These are phyloP conservation scores for Rhynchospora tenuis DNA, from an alignment of 176 grass and related monocot species.

Conservation along the genomic window DNA sequence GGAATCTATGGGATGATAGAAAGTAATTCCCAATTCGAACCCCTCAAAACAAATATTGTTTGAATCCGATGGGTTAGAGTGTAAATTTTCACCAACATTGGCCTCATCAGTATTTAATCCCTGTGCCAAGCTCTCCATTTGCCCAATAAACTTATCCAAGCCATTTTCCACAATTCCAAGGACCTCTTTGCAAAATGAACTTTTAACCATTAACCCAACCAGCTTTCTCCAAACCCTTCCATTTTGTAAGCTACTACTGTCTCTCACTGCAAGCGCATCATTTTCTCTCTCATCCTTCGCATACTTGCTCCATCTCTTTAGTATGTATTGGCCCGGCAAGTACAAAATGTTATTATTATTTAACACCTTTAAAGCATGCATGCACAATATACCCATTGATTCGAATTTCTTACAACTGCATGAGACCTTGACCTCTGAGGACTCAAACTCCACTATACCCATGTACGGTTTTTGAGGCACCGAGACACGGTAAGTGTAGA, in stretches of 20 bases:
- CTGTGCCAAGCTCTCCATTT: constrained; percentile 42
- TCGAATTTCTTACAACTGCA: constrained; percentile 54
- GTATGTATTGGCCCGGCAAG: constrained; percentile 25
- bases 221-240: constrained; percentile 30
- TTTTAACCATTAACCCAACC: constrained; percentile 28
- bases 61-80: constrained; percentile 22
- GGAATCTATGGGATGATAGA: too few relatives aligned
- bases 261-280: constrained; percentile 3
- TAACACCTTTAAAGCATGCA: constrained; percentile 49
- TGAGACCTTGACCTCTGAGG: constrained; percentile 17
- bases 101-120: constrained; percentile 9
- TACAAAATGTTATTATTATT: constrained; percentile 54
- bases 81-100: constrained; percentile 20
- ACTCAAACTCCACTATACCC: constrained; percentile 29
- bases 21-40: too few relatives aligned
- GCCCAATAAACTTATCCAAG: constrained; percentile 29
- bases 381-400: constrained; percentile 38
- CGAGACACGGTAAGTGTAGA: constrained; percentile 30
- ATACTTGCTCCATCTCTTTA: constrained; percentile 36
- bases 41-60: constrained; percentile 33
- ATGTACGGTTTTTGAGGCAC: constrained; percentile 37
- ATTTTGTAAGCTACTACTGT: constrained; percentile 4
- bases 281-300: constrained; percentile 29
- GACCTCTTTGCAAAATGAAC: constrained; percentile 28
- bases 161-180: constrained; percentile 36